phyloP scores from a whole-genome alignment of 2,329 filamentous ascomycete species.

The Teratosphaeria epicoccoides region DNA sequence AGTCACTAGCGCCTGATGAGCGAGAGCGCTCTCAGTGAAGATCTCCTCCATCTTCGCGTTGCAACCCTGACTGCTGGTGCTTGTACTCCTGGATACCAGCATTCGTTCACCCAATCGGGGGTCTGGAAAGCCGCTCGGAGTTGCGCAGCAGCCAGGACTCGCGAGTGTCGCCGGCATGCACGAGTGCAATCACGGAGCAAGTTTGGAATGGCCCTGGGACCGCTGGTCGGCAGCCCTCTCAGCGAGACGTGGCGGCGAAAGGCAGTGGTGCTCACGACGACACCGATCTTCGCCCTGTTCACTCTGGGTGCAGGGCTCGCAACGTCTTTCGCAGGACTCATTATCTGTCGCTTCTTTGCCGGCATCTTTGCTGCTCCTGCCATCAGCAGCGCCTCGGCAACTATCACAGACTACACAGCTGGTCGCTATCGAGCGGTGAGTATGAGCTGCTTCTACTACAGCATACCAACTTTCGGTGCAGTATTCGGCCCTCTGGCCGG shows the following conservation, averaged over 20 bases:
- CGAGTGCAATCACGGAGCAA: conserved; percentile 19
- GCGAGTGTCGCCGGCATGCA: too few species aligned
- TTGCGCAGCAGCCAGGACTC: too few species aligned
- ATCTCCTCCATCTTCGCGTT: too few species aligned
- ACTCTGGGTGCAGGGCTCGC: conserved; percentile 24
- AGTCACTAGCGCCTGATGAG: too few species aligned
- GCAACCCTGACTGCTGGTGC: too few species aligned
- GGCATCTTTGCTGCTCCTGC: conserved; percentile 31
- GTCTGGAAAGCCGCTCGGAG: too few species aligned
- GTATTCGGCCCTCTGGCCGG: conserved; percentile 29
- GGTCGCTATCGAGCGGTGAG: conserved; percentile 18
- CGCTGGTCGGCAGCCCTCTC: conserved; percentile 27
- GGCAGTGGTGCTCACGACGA: conserved; percentile 26
- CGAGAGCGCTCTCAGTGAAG: too few species aligned
- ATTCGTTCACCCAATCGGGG: too few species aligned
- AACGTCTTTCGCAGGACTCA: conserved; percentile 11
- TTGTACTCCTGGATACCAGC: too few species aligned
- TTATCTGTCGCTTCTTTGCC: conserved; percentile 36
- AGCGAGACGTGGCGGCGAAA: conserved; percentile 29
- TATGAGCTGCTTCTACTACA: conserved; percentile 20
- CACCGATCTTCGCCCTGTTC: conserved; percentile 28
- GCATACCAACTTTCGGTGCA: conserved; percentile 18
- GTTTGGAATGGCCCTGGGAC: conserved; percentile 29
- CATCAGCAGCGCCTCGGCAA: conserved; percentile 21
- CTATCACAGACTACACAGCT: conserved; percentile 24